Conservation (phyloP, 139 green algal species). For the Chlamydomonas schloesseri region DNA sequence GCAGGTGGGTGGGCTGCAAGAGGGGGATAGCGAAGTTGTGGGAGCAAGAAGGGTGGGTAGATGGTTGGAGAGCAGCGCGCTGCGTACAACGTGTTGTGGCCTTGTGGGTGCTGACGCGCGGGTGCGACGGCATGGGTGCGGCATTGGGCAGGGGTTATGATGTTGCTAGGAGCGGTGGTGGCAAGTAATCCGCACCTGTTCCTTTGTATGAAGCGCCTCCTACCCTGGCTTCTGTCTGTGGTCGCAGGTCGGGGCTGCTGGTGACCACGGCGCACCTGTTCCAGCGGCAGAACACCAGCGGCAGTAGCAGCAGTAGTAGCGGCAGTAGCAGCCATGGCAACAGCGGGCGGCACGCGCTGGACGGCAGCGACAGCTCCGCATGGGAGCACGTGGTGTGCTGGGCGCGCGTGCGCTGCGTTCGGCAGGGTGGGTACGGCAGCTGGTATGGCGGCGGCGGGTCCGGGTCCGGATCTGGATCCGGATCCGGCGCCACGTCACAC, state of each 20-base stretch:
- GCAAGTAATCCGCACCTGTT: no score
- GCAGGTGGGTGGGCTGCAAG: no score
- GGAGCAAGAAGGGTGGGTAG: no score
- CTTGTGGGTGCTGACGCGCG: no score
- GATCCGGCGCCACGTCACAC: neutral
- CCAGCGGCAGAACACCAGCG: constrained; percentile 8
- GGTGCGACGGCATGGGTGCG: no score
- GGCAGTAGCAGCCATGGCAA: neutral
- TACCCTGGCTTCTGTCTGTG: no score
- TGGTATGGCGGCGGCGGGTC: neutral
- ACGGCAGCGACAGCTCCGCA: neutral
- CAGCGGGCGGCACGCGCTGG: neutral
- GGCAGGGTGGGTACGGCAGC: neutral
- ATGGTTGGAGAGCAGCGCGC: no score
- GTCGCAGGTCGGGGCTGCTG: constrained; percentile 54
- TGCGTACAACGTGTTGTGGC: no score
- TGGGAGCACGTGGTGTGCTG: neutral
- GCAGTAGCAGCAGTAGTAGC: neutral
- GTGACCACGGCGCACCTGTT: constrained; percentile 89
- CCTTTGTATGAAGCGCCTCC: no score
- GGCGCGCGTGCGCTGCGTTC: neutral
- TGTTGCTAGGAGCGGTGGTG: no score
- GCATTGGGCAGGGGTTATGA: no score
- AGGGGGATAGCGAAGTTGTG: no score
- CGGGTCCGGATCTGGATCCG: neutral